These are phyloP conservation scores for Epichloe sylvatica DNA, from an alignment of 2,329 filamentous ascomycete species.

Conservation along the genomic window DNA sequence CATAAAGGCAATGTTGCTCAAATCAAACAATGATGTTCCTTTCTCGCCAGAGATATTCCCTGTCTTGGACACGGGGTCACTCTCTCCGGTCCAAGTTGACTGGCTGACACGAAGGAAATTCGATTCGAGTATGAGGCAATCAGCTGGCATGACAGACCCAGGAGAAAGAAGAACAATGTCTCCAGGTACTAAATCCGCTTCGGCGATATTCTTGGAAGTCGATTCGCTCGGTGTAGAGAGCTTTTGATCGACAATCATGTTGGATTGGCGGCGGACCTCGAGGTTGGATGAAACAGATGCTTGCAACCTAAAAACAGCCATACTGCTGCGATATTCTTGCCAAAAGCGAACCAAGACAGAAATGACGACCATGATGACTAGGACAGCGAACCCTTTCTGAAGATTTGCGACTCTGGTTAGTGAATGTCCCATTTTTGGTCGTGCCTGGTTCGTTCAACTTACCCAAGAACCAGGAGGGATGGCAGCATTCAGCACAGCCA, in stretches of 20 bases:
- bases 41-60: slow-evolving; percentile 9
- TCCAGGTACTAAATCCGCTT: slow-evolving; percentile 12
- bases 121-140: slow-evolving; percentile 15
- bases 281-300: slow-evolving; percentile 12
- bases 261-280: slow-evolving; percentile 9
- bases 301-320: slow-evolving; percentile 14
- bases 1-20: slow-evolving; percentile 15
- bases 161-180: slow-evolving; percentile 12
- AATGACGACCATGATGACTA: slow-evolving; percentile 14
- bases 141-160: slow-evolving; percentile 15
- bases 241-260: background rate
- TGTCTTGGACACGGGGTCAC: slow-evolving; percentile 12
- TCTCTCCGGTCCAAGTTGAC: slow-evolving; percentile 19
- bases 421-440: background rate
- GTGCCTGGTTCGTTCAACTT: background rate
- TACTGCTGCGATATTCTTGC: slow-evolving; percentile 16
- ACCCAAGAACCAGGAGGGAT: slow-evolving; percentile 10
- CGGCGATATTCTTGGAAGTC: slow-evolving; percentile 3
- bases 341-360: slow-evolving; percentile 16
- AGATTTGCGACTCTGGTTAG: background rate
- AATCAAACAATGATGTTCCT: slow-evolving; percentile 12
- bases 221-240: background rate
- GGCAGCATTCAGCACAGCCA: slow-evolving; percentile 14
- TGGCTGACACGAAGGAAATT: slow-evolving; percentile 16
- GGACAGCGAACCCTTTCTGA: slow-evolving; percentile 11